A percentile compares a stretch with the other conserved stretches of the same genome.
phyloP scores from a whole-genome alignment of 176 grass and related monocot genomes.

The Typha latifolia region DNA sequence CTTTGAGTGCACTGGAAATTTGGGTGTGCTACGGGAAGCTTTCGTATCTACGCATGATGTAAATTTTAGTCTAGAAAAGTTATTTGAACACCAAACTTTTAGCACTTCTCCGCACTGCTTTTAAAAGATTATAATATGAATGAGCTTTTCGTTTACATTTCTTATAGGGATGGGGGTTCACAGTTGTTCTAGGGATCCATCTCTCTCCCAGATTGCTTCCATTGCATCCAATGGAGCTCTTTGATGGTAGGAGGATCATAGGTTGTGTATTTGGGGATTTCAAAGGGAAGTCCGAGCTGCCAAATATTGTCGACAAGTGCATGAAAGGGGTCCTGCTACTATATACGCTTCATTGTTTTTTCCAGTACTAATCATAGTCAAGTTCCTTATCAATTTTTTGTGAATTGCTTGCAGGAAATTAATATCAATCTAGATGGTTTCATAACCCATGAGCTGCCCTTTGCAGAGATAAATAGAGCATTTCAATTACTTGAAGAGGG shows the following conservation, averaged over 20 bases:
- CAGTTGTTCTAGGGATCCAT: constrained; percentile 72
- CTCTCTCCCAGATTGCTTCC: constrained; percentile 58
- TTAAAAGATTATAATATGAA: neutral
- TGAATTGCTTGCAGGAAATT: constrained; percentile 32
- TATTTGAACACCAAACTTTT: too few relatives aligned
- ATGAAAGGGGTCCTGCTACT: constrained; percentile 37
- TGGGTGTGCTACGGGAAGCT: constrained; percentile 57
- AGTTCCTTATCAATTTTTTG: neutral
- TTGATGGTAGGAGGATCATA: constrained; percentile 51
- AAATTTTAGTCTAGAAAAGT: neutral
- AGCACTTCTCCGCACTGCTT: too few relatives aligned
- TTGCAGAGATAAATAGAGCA: constrained; percentile 68
- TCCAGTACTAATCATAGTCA: neutral
- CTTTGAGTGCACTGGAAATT: constrained; percentile 72
- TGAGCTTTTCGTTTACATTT: neutral
- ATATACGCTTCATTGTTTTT: neutral
- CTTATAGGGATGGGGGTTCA: constrained; percentile 73
- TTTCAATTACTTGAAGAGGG: constrained; percentile 61
- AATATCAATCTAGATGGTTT: constrained; percentile 76
- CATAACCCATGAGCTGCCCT: constrained; percentile 80
- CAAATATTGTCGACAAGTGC: constrained; percentile 50
- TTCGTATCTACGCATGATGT: constrained; percentile 80
- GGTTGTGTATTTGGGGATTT: constrained; percentile 64
- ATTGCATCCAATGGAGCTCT: constrained; percentile 88
- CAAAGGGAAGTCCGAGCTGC: constrained; percentile 82